Conservation (phyloP, 148 eudicot genomes). For the Chenopodium album region DNA sequence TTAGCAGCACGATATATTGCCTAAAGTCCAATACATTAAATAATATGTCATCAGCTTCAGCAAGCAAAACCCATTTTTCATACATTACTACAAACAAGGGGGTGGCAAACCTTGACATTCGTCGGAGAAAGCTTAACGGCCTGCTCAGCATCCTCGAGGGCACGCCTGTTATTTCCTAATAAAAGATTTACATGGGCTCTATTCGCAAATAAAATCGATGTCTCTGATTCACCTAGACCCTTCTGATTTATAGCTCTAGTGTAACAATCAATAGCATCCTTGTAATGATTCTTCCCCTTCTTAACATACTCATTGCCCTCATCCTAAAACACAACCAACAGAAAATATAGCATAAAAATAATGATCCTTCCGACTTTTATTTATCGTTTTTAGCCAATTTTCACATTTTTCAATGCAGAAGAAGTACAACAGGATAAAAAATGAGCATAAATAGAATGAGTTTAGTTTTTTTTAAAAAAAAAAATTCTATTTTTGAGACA, state of each 20-base stretch:
- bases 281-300: constrained; percentile 85
- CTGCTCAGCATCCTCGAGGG: constrained; percentile 81
- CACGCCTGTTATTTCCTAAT: constrained; percentile 81
- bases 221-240: constrained; percentile 64
- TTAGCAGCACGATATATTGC: constrained; percentile 86
- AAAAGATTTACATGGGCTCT: constrained; percentile 91
- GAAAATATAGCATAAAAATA: background rate
- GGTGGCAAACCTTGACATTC: constrained; percentile 64
- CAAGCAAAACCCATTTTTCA: constrained; percentile 5
- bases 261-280: constrained; percentile 82
- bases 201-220: constrained; percentile 66
- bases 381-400: too few relatives aligned
- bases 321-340: constrained; percentile 43
- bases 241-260: constrained; percentile 89
- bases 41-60: background rate
- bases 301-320: constrained; percentile 82
- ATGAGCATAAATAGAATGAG: too few relatives aligned
- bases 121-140: constrained; percentile 72
- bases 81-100: background rate
- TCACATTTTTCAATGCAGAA: too few relatives aligned
- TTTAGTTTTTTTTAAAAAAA: too few relatives aligned
- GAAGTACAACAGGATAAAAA: too few relatives aligned
- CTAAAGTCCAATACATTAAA: constrained; percentile 37
- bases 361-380: too few relatives aligned
- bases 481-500: background rate